Base-by-base conservation (phyloP, 768 basidiomycete species). In the Podaxis carcinomalis region DNA sequence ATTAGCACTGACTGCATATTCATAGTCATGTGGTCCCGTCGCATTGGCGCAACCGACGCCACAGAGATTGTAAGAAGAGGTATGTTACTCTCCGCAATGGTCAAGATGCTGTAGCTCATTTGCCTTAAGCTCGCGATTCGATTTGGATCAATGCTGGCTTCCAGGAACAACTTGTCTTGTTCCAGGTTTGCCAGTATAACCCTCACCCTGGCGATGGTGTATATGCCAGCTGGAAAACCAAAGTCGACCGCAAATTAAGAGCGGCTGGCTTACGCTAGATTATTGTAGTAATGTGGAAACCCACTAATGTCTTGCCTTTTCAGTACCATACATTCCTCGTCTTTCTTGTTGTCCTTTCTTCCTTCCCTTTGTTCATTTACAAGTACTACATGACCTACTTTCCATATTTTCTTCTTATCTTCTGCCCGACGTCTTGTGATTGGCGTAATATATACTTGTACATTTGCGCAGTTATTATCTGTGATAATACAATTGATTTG, bases 141-240 rank as follows among this genome's bases (percentile, higher is more conserved):
- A 88, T 90, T 56, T 90, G 89, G 88, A 82, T 84, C 62, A 88
- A 84, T 63, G 82, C 87, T n/a, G 89, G 89, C 47, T 90, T 91
- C 72, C 84, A 88, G 60, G 87, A 90, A 73, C 89, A 92, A 66
- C 80, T 92, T 27, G 84, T 89, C 36, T 75, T 92, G 51, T 91
- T 89, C 58, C 87, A 87, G 67, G 77, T 90, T 35, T 91, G 89
- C 70, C 78, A 80, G 70, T 91, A 90, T 62, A 77, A 77, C 25
- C 88, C 89, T 11, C 78, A 78, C 21, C 80, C 80, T 3, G 66
- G 75, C 14, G 83, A 85, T 65, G 87, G 87, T 6, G 83, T 88
- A 63, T 92, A 92, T 68, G 68, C 73, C 55, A 84, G 80, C 53
- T 90, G 89, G 89, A 82, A 85, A 61, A 71, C 78, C 53, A 78